Conservation (phyloP, 306 rosid genomes). For the Sesbania bispinosa region DNA sequence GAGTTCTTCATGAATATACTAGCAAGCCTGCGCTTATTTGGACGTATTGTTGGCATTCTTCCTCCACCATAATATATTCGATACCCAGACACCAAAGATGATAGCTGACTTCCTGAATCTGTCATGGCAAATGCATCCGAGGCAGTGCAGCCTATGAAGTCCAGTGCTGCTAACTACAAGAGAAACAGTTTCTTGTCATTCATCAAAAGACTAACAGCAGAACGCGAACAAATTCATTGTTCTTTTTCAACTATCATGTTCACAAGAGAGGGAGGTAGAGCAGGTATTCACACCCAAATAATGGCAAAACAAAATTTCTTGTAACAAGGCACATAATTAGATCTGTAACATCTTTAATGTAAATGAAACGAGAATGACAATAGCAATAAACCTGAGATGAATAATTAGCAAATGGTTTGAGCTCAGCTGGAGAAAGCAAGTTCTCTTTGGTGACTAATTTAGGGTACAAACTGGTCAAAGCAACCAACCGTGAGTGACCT, state of each 20-base stretch:
- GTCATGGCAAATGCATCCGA: slow-evolving; percentile 98
- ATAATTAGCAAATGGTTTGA: slow-evolving; percentile 74
- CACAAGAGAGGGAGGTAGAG: not conserved
- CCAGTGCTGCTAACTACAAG: slow-evolving; percentile 88
- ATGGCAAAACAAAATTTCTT: slow-evolving; percentile 4
- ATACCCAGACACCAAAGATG: slow-evolving; percentile 86
- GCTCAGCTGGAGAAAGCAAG: slow-evolving; percentile 70
- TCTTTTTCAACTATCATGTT: not conserved
- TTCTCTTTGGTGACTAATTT: slow-evolving; percentile 92
- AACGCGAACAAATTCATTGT: slow-evolving; percentile 1
- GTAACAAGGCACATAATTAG: not conserved
- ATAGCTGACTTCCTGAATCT: slow-evolving; percentile 93
- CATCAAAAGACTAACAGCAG: slow-evolving; percentile 13
- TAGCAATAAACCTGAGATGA: slow-evolving; percentile 79
- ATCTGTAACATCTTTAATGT: not conserved
- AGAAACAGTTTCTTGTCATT: slow-evolving; percentile 21
- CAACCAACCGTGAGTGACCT: slow-evolving; percentile 68
- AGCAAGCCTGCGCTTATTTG: slow-evolving; percentile 92
- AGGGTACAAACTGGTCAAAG: slow-evolving; percentile 84
- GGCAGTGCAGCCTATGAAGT: slow-evolving; percentile 92
- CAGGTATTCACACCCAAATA: not conserved
- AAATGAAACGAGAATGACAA: slow-evolving; percentile 11
- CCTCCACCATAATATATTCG: slow-evolving; percentile 94
- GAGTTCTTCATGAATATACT: slow-evolving; percentile 67
- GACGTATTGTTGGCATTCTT: slow-evolving; percentile 88